Evolutionary conservation across 306 rosid species (phyloP).

Genomic region (Prunus persica): DNA sequence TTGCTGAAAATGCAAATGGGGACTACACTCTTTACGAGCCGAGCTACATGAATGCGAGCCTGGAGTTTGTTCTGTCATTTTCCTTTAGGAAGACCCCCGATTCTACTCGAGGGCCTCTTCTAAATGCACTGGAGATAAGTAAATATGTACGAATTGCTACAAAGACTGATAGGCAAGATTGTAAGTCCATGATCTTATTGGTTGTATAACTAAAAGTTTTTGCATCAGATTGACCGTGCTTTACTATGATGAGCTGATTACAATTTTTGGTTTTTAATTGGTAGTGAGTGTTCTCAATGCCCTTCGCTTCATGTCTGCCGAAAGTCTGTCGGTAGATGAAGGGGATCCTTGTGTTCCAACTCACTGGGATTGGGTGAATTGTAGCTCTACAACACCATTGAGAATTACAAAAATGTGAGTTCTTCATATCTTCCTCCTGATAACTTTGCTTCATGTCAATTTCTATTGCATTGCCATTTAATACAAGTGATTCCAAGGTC

Average conservation of each 20-base stretch:
- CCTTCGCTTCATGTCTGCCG: conserved; percentile 49
- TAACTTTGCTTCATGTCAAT: conserved; percentile 13
- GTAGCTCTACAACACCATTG: conserved; percentile 52
- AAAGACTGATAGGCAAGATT: conserved; percentile 64
- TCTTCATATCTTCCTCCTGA: conserved; percentile 22
- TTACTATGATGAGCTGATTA: conserved; percentile 25
- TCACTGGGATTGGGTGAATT: conserved; percentile 84
- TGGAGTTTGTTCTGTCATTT: conserved; percentile 82
- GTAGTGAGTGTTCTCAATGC: conserved; percentile 52
- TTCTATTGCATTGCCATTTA: not conserved
- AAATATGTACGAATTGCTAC: conserved; percentile 55
- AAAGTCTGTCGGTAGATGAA: conserved; percentile 43
- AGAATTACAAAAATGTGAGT: conserved; percentile 76
- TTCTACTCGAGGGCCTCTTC: conserved; percentile 78
- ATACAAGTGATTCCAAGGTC: not conserved
- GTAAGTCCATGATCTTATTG: conserved; percentile 48
- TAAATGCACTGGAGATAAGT: conserved; percentile 88
- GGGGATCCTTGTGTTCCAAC: conserved; percentile 95
- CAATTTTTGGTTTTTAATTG: conserved; percentile 31
- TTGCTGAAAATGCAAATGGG: conserved; percentile 95
- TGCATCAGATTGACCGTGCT: not conserved
- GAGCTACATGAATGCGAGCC: conserved; percentile 86
- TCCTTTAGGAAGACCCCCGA: conserved; percentile 69
- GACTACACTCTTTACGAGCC: conserved; percentile 92
- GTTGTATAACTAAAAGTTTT: not conserved